Percentiles rank a stretch among this genome's conserved stretches.
Evolutionary conservation across 257 asterid species (phyloP).

Genomic region (Euphrasia confusa): DNA sequence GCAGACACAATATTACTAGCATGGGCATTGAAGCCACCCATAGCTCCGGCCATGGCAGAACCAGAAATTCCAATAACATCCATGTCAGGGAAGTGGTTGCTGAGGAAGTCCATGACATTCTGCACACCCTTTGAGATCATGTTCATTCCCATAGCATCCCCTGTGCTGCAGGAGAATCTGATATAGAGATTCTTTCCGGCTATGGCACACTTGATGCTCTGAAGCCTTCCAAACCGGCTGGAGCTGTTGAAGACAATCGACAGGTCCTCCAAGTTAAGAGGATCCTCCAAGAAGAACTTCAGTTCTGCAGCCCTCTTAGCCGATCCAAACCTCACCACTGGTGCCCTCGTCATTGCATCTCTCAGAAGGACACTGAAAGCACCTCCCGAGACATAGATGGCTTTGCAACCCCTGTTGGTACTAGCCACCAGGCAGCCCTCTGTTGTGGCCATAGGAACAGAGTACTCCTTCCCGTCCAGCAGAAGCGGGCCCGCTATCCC

Average conservation of each 20-base stretch:
- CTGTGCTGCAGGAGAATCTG: constrained; percentile 39
- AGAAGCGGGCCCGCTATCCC: constrained; percentile 40
- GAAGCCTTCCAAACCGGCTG: constrained; percentile 39
- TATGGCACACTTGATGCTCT: constrained; percentile 36
- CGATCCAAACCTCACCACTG: constrained; percentile 32
- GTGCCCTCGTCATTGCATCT: constrained; percentile 41
- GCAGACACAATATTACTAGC: constrained; percentile 40
- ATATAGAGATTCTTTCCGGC: constrained; percentile 40
- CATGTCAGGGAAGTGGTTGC: constrained; percentile 38
- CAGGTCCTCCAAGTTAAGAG: constrained; percentile 24
- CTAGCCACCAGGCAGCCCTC: constrained; percentile 47
- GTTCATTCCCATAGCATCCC: constrained; percentile 50
- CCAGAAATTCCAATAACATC: constrained; percentile 41
- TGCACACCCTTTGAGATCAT: constrained; percentile 43
- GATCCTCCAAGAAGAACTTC: too few relatives aligned
- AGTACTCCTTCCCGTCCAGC: constrained; percentile 31
- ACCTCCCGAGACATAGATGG: constrained; percentile 37
- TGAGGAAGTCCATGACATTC: constrained; percentile 36
- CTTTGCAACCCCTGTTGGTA: constrained; percentile 43
- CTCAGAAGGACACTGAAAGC: constrained; percentile 27
- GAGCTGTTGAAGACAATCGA: constrained; percentile 38
- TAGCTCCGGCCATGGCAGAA: constrained; percentile 43
- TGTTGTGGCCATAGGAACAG: constrained; percentile 45
- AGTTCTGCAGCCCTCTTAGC: too few relatives aligned
- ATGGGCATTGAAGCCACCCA: constrained; percentile 42